Base-by-base conservation (phyloP, 1,284 basidiomycete species). In the Cryptococcus sp. region DNA sequence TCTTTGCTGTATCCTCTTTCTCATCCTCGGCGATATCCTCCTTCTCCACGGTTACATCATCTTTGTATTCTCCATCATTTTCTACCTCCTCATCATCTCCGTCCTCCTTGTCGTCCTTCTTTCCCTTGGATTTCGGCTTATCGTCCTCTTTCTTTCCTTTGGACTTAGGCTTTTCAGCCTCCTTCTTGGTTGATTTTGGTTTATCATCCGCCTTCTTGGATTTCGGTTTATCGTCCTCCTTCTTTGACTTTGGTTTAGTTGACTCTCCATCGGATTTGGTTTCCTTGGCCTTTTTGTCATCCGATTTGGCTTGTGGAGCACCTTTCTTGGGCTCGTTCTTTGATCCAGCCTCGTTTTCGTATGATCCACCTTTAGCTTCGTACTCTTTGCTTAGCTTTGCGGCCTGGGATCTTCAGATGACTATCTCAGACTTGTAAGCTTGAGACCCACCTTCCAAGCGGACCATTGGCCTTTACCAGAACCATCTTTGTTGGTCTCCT, bases 281-380 rank as follows among this genome's bases (percentile, higher is more conserved):
- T 49, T 66, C 62, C 42, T 41, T 53, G 2, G 50, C 51, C 58
- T 67, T 66, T 52, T 67, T 66, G 33, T 48, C 41, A 55, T 69
- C 71, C 38, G 70, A 65, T 46, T 78, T 79, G 49, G 71, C 72
- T 51, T 73, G 56, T 4, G 77, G 77, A 5, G 61, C 62, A 4
- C 76, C 77, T 47, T 74, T 76, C 59, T 74, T 67, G 5, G 77
- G 71, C 58, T 77, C 65, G 59, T 79, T 78, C 64, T 75, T 73
- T 45, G 75, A 77, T 56, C 77, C 74, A 7, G 72, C 68, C 36
- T 72, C 67, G 54, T 79, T 74, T 54, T 77, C 71, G 63, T 79
- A 79, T 10, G 57, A 66, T 13, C 77, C 77, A 6, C 77, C 77
- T 48, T 77, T 65, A 6, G 69, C 68, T 59, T 79, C 77, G 60